Percentiles rank a stretch among this genome's conserved stretches.
These are phyloP conservation scores for Biscogniauxia marginata DNA, from an alignment of 2,329 filamentous ascomycete species.

Conservation along the genomic window DNA sequence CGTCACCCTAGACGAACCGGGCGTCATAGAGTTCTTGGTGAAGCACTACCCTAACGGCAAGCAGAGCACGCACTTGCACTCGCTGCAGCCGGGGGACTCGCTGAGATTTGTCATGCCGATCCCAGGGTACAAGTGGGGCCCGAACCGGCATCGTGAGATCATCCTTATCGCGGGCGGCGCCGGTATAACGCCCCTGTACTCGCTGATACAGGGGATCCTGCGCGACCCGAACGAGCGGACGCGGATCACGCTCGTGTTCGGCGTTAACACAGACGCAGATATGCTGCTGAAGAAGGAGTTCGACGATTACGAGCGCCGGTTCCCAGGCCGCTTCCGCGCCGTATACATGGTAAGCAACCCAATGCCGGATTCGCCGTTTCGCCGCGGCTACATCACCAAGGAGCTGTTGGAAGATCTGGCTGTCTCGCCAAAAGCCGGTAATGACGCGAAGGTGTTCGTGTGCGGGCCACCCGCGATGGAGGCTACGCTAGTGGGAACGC, in stretches of 20 bases:
- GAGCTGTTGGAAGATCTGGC: conserved; percentile 52
- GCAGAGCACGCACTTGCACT: conserved; percentile 65
- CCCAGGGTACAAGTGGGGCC: conserved; percentile 52
- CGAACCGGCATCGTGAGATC: conserved; percentile 50
- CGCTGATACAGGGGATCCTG: conserved; percentile 62
- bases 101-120: conserved; percentile 58
- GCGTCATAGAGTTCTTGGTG: conserved; percentile 62
- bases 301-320: conserved; percentile 45
- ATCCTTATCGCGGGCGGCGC: conserved; percentile 69
- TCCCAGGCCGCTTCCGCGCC: conserved; percentile 55
- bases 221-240: conserved; percentile 61
- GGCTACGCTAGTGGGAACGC: conserved; percentile 49
- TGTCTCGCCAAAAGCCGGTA: conserved; percentile 29
- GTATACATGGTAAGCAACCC: conserved; percentile 57
- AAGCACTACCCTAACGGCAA: conserved; percentile 68
- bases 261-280: conserved; percentile 64
- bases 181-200: conserved; percentile 70
- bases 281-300: conserved; percentile 58
- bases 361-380: conserved; percentile 38
- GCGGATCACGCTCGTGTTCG: conserved; percentile 62
- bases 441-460: conserved; percentile 61
- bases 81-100: conserved; percentile 58
- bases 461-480: conserved; percentile 71
- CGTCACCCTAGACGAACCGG: conserved; percentile 47
- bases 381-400: conserved; percentile 58